Base-by-base conservation (phyloP, 176 grass and related monocot species). In the Musa schizocarpa region DNA sequence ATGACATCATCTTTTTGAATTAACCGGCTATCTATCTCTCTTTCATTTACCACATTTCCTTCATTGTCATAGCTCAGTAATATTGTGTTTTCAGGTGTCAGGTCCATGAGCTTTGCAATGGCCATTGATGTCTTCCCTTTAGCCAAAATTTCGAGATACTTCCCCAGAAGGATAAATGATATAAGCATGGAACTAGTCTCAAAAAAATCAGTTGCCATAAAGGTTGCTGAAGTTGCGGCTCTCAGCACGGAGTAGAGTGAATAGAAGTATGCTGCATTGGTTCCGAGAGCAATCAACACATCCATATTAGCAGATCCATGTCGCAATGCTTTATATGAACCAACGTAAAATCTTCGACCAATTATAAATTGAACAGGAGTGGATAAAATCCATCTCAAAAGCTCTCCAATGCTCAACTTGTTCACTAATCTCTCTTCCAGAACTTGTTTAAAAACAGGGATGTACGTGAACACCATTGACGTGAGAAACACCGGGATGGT, bases 1-100 rank as follows among this genome's bases (percentile, higher is more conserved):
- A 98, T 91, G 70, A 98, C 88, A 68, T 98, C 94, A 73, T 98
- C 93, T 83, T 98, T 98, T 75, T 98, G 94, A 84, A 93, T 98
- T 65, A 98, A 23, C 58, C 90, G 84, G 65, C 88, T 87, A 76
- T 98, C 94, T 51, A 98, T 91, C 78, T 98, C 90, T 57, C 79
- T 87, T 82, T 98, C 94, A 12, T 79, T 78, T 63, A 77, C 78
- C 20, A 98, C 54, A 78, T 85, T 90, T n/a, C 88, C 90, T 84
- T 91, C 78, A 0, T 62, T 55, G 61, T 93, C 88, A 63, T 87
- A 85, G 61, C 48, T 82, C 63, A 98, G 76, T 65, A 93, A 76
- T 66, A 29, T 85, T 82, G 94, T 88, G 80, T 88, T 84, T 74
- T 89, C 88, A 0, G 94, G 94, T 82, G 94, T 82, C 74, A 98